phyloP scores from a whole-genome alignment of 345 rosid species.

The Brassica napus region Da-Ae NC_063446.1:22041501-22042000 shows the following conservation, averaged over 20 bases:
- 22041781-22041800: conserved; percentile 59
- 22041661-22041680: conserved; percentile 76
- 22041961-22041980: conserved; percentile 56
- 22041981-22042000: conserved; percentile 72
- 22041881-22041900: conserved; percentile 64
- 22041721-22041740: conserved; percentile 8
- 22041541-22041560: conserved; percentile 95
- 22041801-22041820: conserved; percentile 53
- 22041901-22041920: conserved; percentile 59
- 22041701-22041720: conserved; percentile 62
- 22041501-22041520: conserved; percentile 89
- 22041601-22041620: conserved; percentile 90
- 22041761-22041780: conserved; percentile 38
- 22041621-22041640: conserved; percentile 93
- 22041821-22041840: conserved; percentile 63
- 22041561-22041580: conserved; percentile 98
- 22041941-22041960: conserved; percentile 49
- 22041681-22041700: conserved; percentile 48
- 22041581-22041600: conserved; percentile 88
- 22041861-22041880: conserved; percentile 59
- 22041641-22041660: conserved; percentile 82
- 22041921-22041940: conserved; percentile 45
- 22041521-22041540: conserved; percentile 97
- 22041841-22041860: conserved; percentile 59
- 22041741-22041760: background rate